phyloP scores from a whole-genome alignment of 1,284 basidiomycete genomes.

The Coniophora puteana region DNA sequence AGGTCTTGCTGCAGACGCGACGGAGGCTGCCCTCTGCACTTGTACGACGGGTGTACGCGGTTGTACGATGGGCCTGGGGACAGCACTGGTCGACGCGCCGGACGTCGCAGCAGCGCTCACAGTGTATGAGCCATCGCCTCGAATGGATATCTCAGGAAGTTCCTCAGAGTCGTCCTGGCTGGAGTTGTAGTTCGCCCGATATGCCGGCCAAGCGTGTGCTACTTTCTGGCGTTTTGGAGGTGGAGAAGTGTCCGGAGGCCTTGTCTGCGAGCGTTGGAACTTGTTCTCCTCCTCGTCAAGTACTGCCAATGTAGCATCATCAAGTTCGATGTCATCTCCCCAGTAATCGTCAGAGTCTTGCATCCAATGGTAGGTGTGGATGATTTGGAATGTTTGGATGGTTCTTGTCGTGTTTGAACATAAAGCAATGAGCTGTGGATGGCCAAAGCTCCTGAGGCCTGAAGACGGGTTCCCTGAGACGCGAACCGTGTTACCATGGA shows the following conservation, averaged over 20 bases:
- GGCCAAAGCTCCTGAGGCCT: no score
- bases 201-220: conserved; percentile 27
- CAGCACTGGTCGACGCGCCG: no score
- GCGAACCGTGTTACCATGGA: no score
- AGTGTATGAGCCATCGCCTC: conserved; percentile 37
- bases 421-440: neutral
- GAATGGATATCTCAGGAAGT: conserved; percentile 56
- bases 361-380: conserved; percentile 38
- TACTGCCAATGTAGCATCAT: conserved; percentile 56
- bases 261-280: conserved; percentile 28
- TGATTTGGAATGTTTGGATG: conserved; percentile 8
- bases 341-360: conserved; percentile 64
- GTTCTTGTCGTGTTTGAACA: neutral
- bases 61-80: no score
- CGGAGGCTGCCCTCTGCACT: no score
- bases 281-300: conserved; percentile 60
- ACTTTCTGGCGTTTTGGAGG: conserved; percentile 57
- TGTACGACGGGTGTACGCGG: no score
- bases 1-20: no score
- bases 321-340: conserved; percentile 57
- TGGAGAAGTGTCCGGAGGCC: conserved; percentile 24
- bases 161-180: conserved; percentile 41
- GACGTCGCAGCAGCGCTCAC: no score
- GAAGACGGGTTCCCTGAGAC: no score
- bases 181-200: conserved; percentile 11